Percentiles rank a stretch among this genome's conserved stretches.
Evolutionary conservation across 208 protist species (phyloP).

Genomic region (Tritrichomonas foetus): DNA sequence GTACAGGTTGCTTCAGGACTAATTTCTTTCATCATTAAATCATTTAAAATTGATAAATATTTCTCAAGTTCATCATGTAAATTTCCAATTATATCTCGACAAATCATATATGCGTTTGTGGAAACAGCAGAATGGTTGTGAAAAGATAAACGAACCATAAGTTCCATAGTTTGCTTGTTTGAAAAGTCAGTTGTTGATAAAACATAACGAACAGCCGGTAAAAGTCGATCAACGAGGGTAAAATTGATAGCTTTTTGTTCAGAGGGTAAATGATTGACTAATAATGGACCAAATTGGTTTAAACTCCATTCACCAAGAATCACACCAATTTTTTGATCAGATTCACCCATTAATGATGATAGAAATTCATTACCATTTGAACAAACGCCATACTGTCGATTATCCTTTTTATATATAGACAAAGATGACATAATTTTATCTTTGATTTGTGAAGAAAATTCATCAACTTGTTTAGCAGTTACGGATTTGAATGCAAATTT

Average conservation of each 20-base stretch:
- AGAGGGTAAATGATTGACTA: background rate
- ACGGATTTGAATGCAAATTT: background rate
- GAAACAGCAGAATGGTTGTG: no score
- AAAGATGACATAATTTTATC: background rate
- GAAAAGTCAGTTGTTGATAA: no score
- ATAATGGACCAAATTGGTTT: background rate
- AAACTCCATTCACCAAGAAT: background rate
- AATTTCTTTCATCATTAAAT: no score
- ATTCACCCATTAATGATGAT: background rate
- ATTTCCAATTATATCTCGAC: no score
- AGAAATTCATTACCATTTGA: background rate
- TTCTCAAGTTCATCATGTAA: no score
- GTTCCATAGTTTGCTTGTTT: no score
- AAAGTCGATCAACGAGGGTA: background rate
- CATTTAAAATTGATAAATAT: no score
- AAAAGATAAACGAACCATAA: no score
- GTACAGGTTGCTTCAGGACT: no score
- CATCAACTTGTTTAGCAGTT: background rate
- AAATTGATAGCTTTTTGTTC: background rate
- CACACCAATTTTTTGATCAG: background rate
- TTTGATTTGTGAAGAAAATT: background rate
- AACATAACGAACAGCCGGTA: background rate
- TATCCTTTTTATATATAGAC: background rate
- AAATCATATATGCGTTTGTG: no score
- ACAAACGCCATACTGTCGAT: background rate